phyloP scores from a whole-genome alignment of 1,284 basidiomycete genomes.

The Irpex sp. region DNA sequence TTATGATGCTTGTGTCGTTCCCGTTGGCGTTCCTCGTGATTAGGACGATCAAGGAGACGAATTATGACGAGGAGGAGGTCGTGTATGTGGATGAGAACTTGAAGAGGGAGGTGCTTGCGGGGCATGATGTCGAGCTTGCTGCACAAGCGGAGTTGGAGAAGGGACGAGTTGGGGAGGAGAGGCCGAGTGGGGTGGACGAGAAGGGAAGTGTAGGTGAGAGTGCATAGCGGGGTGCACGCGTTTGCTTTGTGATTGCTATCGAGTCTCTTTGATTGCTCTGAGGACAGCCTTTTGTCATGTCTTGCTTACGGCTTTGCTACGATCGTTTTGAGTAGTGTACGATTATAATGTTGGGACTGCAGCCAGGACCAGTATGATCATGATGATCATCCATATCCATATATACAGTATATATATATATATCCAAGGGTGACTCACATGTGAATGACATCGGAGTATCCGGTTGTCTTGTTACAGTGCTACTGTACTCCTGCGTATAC shows the following conservation, averaged over 20 bases:
- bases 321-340: neutral
- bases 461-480: too few species aligned
- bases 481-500: too few species aligned
- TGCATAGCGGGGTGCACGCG: neutral
- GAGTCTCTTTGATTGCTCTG: too few species aligned
- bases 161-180: neutral
- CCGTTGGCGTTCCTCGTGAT: slow-evolving; percentile 32
- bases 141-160: neutral
- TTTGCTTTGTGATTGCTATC: too few species aligned
- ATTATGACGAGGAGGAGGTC: slow-evolving; percentile 31
- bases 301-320: neutral
- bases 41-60: slow-evolving; percentile 33
- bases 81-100: slow-evolving; percentile 28
- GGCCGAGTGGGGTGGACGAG: neutral
- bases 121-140: neutral
- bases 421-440: too few species aligned
- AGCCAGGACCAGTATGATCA: too few species aligned
- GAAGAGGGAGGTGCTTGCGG: slow-evolving; percentile 16
- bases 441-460: too few species aligned
- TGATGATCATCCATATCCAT: too few species aligned
- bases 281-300: too few species aligned
- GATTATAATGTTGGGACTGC: neutral
- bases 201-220: slow-evolving; percentile 3
- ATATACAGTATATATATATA: neutral
- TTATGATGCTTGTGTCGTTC: slow-evolving; percentile 31